Percentiles rank a stretch among this genome's conserved stretches.
Evolutionary conservation across 78 protist species (phyloP).

Genomic region (Neovahlkampfia damariscottae): DNA sequence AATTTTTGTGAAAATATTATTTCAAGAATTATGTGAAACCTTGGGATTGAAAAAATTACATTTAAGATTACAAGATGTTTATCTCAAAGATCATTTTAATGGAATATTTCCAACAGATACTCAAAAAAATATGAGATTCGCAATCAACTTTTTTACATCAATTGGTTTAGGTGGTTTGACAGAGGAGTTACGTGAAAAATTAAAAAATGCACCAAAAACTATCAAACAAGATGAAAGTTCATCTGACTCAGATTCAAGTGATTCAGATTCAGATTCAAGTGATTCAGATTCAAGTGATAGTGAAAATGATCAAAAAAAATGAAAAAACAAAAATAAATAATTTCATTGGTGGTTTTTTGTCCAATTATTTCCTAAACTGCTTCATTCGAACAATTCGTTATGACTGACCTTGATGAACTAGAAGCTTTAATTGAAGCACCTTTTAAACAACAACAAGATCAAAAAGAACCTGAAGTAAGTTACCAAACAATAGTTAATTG

Average conservation of each 20-base stretch:
- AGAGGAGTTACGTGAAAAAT: neutral
- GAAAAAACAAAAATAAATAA: too few relatives aligned
- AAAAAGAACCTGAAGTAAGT: too few relatives aligned
- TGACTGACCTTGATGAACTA: too few relatives aligned
- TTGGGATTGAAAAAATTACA: slow-evolving; percentile 57
- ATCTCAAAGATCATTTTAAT: neutral
- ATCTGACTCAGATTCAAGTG: neutral
- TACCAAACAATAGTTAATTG: too few relatives aligned
- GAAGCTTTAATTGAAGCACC: too few relatives aligned
- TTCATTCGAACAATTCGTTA: too few relatives aligned
- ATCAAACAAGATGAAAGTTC: neutral
- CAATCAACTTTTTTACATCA: slow-evolving; percentile 91
- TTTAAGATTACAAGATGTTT: slow-evolving; percentile 8
- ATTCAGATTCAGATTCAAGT: neutral
- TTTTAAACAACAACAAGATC: too few relatives aligned
- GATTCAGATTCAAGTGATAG: neutral
- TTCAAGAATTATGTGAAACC: slow-evolving; percentile 72
- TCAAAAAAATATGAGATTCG: slow-evolving; percentile 77
- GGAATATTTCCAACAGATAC: slow-evolving; percentile 75
- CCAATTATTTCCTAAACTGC: too few relatives aligned
- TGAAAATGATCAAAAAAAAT: too few relatives aligned
- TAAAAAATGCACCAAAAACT: neutral
- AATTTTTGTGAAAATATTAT: slow-evolving; percentile 86
- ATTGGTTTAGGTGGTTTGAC: slow-evolving; percentile 86
- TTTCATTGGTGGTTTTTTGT: too few relatives aligned